These are phyloP conservation scores for Pseudohalonectria lignicola DNA, from an alignment of 2,329 filamentous ascomycete species.

Conservation along the genomic window DNA sequence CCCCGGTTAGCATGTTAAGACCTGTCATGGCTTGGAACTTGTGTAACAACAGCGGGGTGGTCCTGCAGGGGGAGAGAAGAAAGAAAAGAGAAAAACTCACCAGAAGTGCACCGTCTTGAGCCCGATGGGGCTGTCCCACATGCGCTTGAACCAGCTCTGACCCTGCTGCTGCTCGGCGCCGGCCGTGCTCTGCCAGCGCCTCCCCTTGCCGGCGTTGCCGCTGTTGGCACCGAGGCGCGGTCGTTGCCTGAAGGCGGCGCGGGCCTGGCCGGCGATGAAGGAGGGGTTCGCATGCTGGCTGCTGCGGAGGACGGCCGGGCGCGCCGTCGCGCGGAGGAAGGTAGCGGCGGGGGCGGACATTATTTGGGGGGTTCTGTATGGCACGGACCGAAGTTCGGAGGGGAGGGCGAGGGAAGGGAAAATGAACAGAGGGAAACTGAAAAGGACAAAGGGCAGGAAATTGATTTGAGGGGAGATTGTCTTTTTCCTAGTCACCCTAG, in stretches of 20 bases:
- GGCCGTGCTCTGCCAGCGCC: conserved; percentile 47
- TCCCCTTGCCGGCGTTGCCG: conserved; percentile 30
- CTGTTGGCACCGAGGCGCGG: conserved; percentile 27
- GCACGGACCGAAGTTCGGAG: no score
- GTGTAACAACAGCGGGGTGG: no score
- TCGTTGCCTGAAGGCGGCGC: conserved; percentile 39
- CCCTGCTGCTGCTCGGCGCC: conserved; percentile 31
- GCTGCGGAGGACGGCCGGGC: conserved; percentile 44
- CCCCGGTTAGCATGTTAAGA: no score
- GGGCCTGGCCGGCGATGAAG: conserved; percentile 39
- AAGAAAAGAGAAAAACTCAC: conserved; percentile 33
- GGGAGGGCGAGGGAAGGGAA: no score
- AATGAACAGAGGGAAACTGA: no score
- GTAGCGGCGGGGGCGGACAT: conserved; percentile 33
- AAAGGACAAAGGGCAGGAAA: no score
- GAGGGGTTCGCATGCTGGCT: conserved; percentile 16
- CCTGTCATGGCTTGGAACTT: no score
- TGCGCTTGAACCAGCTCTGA: conserved; percentile 56
- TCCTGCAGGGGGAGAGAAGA: background rate
- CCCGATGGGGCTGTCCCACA: conserved; percentile 75
- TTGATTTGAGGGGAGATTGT: no score
- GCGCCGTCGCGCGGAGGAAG: conserved; percentile 37
- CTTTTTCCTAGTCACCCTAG: no score
- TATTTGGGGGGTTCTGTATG: no score
- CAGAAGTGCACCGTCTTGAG: conserved; percentile 97